These are phyloP conservation scores for Komagataella kurtzmanii DNA, from an alignment of 805 yeast species.

Conservation along the genomic window DNA sequence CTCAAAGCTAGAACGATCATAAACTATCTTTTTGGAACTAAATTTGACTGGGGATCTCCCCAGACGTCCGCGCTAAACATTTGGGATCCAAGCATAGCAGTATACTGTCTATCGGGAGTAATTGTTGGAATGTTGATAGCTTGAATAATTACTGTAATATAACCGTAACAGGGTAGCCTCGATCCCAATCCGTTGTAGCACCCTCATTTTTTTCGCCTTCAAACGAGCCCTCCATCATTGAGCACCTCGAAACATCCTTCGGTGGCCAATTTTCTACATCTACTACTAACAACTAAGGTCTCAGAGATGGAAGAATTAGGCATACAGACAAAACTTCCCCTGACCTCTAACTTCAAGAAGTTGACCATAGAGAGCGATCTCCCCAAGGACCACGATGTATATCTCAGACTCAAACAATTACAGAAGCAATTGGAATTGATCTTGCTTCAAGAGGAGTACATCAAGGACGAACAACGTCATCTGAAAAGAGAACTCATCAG, in stretches of 20 bases:
- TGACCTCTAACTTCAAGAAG: slow-evolving; percentile 6
- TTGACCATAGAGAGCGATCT: slow-evolving; percentile 2
- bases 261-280: slow-evolving; percentile 3
- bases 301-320: slow-evolving; percentile 50
- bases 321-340: slow-evolving; percentile 21
- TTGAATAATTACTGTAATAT: neutral
- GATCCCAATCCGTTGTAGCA: neutral
- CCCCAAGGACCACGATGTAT: slow-evolving; percentile 45
- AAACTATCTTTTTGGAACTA: neutral
- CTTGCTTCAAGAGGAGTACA: slow-evolving; percentile 85
- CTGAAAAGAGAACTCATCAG: slow-evolving; percentile 86
- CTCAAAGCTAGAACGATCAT: neutral
- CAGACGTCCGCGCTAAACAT: neutral
- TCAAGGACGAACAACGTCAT: slow-evolving; percentile 96
- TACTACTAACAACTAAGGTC: neutral
- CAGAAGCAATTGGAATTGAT: slow-evolving; percentile 84
- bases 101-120: neutral
- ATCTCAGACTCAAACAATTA: slow-evolving; percentile 71
- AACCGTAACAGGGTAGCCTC: neutral
- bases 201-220: neutral
- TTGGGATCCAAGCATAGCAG: neutral
- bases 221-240: slow-evolving; percentile 1
- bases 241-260: slow-evolving; percentile 5
- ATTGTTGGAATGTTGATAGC: neutral
- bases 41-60: neutral